Conservation (phyloP, 106 monocot species). For the Dioscorea alata region DNA sequence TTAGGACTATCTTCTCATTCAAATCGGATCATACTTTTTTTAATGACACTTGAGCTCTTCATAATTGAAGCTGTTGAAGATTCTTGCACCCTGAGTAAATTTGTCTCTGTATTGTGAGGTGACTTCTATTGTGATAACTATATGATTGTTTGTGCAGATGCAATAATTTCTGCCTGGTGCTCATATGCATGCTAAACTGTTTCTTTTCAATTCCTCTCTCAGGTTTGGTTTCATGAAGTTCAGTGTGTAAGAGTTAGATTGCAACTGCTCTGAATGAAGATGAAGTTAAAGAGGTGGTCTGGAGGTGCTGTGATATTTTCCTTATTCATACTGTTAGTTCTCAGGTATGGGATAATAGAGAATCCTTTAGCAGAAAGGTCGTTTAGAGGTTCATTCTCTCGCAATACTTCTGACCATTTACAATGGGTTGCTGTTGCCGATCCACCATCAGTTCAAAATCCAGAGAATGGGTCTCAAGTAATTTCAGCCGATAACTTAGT, state of each 20-base stretch:
- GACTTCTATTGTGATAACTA: too few relatives aligned
- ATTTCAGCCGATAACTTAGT: slow-evolving; percentile 38
- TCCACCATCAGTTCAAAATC: slow-evolving; percentile 28
- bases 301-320: slow-evolving; percentile 21
- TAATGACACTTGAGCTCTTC: too few relatives aligned
- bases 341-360: slow-evolving; percentile 58
- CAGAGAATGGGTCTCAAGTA: slow-evolving; percentile 36
- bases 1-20: too few relatives aligned
- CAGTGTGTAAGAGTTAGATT: neutral
- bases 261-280: neutral
- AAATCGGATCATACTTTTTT: too few relatives aligned
- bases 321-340: slow-evolving; percentile 32
- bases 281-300: slow-evolving; percentile 51
- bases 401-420: slow-evolving; percentile 42
- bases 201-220: neutral
- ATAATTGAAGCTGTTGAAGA: too few relatives aligned
- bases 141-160: too few relatives aligned
- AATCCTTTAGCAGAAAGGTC: slow-evolving; percentile 49
- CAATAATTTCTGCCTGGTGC: too few relatives aligned
- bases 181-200: neutral
- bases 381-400: slow-evolving; percentile 26
- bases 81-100: too few relatives aligned
- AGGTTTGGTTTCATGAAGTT: neutral
- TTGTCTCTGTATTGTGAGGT: too few relatives aligned
- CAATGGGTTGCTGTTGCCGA: slow-evolving; percentile 28